Percentiles rank a stretch among this genome's conserved stretches.
Conservation (phyloP, 495 filamentous ascomycete species). For the Neurospora sp. region DNA sequence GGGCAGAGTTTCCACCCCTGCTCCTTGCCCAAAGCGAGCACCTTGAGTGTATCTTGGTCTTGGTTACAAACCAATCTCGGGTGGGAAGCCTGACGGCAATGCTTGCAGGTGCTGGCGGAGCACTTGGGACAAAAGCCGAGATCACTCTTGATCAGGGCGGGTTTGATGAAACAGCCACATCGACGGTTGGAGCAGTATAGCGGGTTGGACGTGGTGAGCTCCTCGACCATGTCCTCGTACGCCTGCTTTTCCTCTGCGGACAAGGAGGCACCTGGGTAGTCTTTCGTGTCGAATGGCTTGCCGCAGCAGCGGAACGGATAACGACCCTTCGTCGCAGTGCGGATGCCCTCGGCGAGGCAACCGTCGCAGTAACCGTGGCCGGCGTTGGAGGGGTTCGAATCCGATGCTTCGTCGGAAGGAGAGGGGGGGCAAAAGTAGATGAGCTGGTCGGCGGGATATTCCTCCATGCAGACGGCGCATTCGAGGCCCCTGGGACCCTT, state of each 20-base stretch:
- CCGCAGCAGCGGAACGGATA: slow-evolving; percentile 4
- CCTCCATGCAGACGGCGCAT: neutral
- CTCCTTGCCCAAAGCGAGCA: neutral
- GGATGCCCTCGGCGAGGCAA: slow-evolving; percentile 1
- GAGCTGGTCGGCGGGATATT: neutral
- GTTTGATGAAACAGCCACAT: neutral
- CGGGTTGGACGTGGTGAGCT: neutral
- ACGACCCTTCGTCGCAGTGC: neutral
- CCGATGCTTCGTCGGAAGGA: neutral
- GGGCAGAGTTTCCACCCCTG: slow-evolving; percentile 5
- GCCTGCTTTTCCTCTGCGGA: neutral
- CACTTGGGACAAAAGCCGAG: neutral
- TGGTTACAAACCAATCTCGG: neutral
- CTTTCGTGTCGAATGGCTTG: neutral
- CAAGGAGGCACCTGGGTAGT: neutral
- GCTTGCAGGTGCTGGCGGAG: neutral
- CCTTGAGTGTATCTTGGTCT: slow-evolving; percentile 2
- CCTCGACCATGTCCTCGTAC: slow-evolving; percentile 1
- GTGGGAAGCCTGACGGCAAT: neutral
- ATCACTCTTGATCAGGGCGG: neutral
- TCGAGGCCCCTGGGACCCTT: neutral
- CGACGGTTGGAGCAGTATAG: neutral
- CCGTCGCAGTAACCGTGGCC: slow-evolving; percentile 2
- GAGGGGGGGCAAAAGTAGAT: neutral
- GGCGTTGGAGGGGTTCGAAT: neutral